Base-by-base conservation (phyloP, 257 asterid genomes). In the Ocimum tenuiflorum region DNA sequence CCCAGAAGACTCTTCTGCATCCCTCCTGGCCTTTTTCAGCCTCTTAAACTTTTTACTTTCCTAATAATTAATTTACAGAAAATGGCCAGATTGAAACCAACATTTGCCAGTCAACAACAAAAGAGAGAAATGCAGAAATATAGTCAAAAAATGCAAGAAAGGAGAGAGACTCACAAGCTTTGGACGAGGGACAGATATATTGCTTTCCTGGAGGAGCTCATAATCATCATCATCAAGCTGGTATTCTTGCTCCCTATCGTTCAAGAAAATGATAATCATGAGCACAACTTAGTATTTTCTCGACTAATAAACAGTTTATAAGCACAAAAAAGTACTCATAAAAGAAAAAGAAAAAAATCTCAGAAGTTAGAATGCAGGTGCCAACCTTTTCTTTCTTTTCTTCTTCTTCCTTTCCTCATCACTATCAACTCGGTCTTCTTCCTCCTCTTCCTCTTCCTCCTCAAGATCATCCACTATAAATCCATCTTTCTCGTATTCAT, bases 401-500 rank as follows among this genome's bases (percentile, higher is more conserved):
- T 79, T 89, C 83, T 89, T 92, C 83, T 81, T 92, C 64, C 83
- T 86, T 77, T 89, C 95, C 49, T 76, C 91, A 6, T 79, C 96
- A 42, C 88, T 86, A 48, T 85, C 88, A 69, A 82, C 91, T 70
- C 87, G 75, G 58, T 81, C 94, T 18, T 83, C 92, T 76, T 88
- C 95, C 57, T 80, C 91, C 46, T 78, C 97, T 7, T 82, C 96
- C 18, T 78, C 92, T 67, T 86, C 95, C 12, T 83, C 94, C 31
- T 82, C 98, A 15, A 73, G 78, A 23, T 85, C 97, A 36, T 86
- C 89, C 68, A 92, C 99, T 77, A 92, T 86, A 85, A 92, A 92
- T 10, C 94, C 97, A 76, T 92, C 99, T 61, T 92, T 84, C 81
- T 92, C 99, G 47, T 77, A 92, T 69, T 92, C 96, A 82, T 92